These are phyloP conservation scores for Chenopodium berlandieri DNA, from an alignment of 148 eudicot species.

Conservation along the genomic window DNA sequence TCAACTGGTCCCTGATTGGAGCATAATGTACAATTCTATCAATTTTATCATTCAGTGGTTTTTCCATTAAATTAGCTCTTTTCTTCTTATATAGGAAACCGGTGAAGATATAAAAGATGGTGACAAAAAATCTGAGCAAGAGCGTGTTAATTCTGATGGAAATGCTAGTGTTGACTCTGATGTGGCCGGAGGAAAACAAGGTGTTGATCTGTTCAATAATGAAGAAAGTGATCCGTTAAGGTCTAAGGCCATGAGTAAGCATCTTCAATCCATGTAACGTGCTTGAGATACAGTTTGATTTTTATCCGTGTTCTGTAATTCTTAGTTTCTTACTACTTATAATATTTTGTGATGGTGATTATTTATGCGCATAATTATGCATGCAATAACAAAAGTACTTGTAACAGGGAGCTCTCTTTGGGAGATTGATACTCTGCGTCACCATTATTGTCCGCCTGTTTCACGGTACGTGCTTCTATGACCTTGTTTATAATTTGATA, in stretches of 20 bases:
- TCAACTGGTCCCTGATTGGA: neutral
- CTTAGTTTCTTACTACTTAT: no score
- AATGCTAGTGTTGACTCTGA: constrained; percentile 26
- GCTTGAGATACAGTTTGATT: neutral
- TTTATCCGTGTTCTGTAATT: neutral
- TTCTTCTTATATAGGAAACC: constrained; percentile 45
- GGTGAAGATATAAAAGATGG: constrained; percentile 32
- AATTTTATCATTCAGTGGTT: neutral
- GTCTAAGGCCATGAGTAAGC: constrained; percentile 81
- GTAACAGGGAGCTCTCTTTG: constrained; percentile 90
- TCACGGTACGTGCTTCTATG: constrained; percentile 52
- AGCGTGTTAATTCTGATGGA: constrained; percentile 23
- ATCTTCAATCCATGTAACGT: constrained; percentile 5
- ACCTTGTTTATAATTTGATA: neutral
- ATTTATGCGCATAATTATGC: neutral
- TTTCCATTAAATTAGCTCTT: no score
- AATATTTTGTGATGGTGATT: neutral
- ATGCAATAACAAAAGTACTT: constrained; percentile 1
- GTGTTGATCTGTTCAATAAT: constrained; percentile 70
- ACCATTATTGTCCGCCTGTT: constrained; percentile 87
- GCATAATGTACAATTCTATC: neutral
- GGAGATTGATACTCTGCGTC: constrained; percentile 90
- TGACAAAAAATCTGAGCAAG: constrained; percentile 25
- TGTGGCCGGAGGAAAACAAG: constrained; percentile 35
- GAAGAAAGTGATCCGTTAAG: constrained; percentile 65